Base-by-base conservation (phyloP, 2,329 filamentous ascomycete species). In the Trichoderma lentiforme region DNA sequence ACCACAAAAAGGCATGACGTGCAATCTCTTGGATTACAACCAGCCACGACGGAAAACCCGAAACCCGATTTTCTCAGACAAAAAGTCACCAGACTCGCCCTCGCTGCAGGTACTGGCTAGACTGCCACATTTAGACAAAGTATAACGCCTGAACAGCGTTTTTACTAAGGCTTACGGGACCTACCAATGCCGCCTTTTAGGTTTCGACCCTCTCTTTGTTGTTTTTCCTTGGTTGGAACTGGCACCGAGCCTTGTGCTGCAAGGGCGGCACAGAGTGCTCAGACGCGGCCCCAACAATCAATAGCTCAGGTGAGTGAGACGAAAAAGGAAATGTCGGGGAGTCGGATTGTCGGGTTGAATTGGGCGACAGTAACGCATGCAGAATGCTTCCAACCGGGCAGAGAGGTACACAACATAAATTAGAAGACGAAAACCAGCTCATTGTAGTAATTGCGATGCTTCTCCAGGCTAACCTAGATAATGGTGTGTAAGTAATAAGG, bases 251-350 rank as follows among this genome's bases (percentile, higher is more conserved):
- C 63, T 57, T 66, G 28, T 53, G 14, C 67, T 70, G 67, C 67
- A 70, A 53, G 57, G 67, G 67, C 21, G 58, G 66, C 32, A 62
- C 32, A 30, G 43, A 43, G 30, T n/a, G 21, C 56, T 28, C 36
- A 26, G 47, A 70, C n/a, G 58, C 56, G 32, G 36, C 28, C n/a
- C 39, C 34, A 62, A 34, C 34, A 62, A 62, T 62, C 67, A 70
- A 70, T 70, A 70, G 67, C 28, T 70, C 67, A 70, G 67, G 67
- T 70, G 67, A 70, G 8, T 34, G 36, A 15, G 34, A 28, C 36
- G 61, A 34, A 70, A 53, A 18, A 34, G 24, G 12, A 21, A 70
- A 43, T 36, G 67, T 30, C 39, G 63, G 47, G 30, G 47, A 14
- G 14, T 26, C n/a, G 47, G 63, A 51, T 15, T 57, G 47, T 24